These are phyloP conservation scores for Yarrowia porcina DNA, from an alignment of 805 yeast species.

Conservation along the genomic window DNA sequence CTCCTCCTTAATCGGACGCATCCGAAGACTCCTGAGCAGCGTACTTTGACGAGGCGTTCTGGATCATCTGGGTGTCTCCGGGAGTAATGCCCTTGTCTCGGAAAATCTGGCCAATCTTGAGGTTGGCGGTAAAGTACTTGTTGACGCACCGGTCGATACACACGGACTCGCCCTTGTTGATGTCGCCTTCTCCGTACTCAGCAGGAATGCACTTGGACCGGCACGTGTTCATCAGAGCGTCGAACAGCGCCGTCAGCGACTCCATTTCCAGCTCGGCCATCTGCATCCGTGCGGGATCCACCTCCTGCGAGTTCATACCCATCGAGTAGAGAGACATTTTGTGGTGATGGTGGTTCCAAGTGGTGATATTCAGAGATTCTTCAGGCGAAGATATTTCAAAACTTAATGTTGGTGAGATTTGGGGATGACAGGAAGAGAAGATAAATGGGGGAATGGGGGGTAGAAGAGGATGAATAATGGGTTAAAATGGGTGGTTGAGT, in stretches of 20 bases:
- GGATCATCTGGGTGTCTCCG: constrained; percentile 27
- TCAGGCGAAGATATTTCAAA: constrained; percentile 1
- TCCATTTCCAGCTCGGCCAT: constrained; percentile 39
- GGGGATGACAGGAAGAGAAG: background rate
- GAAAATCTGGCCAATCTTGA: constrained; percentile 36
- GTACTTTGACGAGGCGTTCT: background rate
- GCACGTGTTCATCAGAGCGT: constrained; percentile 56
- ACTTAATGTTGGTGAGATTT: background rate
- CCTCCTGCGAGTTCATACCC: constrained; percentile 36
- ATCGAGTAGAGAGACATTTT: constrained; percentile 39
- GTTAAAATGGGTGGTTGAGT: background rate
- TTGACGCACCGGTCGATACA: constrained; percentile 85
- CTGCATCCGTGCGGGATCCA: constrained; percentile 35
- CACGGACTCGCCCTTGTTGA: constrained; percentile 76
- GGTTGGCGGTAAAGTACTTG: constrained; percentile 74
- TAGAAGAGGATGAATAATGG: background rate
- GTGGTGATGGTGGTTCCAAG: background rate
- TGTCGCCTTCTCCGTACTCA: constrained; percentile 81
- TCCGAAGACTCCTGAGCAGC: background rate
- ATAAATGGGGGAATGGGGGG: too few relatives aligned
- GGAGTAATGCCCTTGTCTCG: constrained; percentile 30
- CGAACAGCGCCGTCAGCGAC: constrained; percentile 37
- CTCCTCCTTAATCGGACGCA: background rate
- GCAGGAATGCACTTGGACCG: constrained; percentile 74
- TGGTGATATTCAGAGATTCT: background rate